Percentiles rank a stretch among this genome's conserved stretches.
These are phyloP conservation scores for Xenoacremonium recifei DNA, from an alignment of 2,329 filamentous ascomycete genomes.

Conservation along the genomic window DNA sequence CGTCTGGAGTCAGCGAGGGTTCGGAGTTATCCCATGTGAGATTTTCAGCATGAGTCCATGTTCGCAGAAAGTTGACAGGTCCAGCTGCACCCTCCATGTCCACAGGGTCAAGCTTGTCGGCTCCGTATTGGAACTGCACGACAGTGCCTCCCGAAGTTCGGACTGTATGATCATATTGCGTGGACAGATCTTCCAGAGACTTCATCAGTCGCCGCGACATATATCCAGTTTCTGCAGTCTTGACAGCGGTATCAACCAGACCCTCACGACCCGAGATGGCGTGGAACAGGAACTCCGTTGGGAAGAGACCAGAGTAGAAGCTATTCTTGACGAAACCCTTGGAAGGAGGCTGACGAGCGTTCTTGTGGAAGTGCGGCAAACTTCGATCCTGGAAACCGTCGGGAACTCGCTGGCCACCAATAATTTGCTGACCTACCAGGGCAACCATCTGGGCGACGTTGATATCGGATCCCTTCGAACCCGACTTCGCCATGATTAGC, in stretches of 20 bases:
- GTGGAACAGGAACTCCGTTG: conserved; percentile 96
- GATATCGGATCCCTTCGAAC: conserved; percentile 94
- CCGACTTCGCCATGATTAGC: conserved; percentile 94
- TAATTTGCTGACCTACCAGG: conserved; percentile 96
- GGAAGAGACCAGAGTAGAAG: conserved; percentile 89
- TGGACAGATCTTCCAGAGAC: conserved; percentile 90
- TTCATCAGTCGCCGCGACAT: conserved; percentile 99
- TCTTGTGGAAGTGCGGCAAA: conserved; percentile 92
- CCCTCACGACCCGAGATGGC: conserved; percentile 98
- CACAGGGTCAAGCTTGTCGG: conserved; percentile 91
- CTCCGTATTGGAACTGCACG: conserved; percentile 96
- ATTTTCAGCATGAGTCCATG: conserved; percentile 78
- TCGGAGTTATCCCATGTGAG: conserved; percentile 79
- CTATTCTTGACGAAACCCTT: conserved; percentile 98
- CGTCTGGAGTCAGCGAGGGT: conserved; percentile 66
- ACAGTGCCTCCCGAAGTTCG: conserved; percentile 85
- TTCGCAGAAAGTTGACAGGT: conserved; percentile 88
- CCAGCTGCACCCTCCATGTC: conserved; percentile 96
- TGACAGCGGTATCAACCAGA: conserved; percentile 97
- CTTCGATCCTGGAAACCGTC: conserved; percentile 97
- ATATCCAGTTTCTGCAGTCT: conserved; percentile 97
- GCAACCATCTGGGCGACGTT: conserved; percentile 99
- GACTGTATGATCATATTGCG: conserved; percentile 91
- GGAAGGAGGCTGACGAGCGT: conserved; percentile 84
- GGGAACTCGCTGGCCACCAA: conserved; percentile 85